Percentiles rank a stretch among this genome's conserved stretches.
phyloP scores from a whole-genome alignment of 2,329 filamentous ascomycete species.

The Penicillium sp. region DNA sequence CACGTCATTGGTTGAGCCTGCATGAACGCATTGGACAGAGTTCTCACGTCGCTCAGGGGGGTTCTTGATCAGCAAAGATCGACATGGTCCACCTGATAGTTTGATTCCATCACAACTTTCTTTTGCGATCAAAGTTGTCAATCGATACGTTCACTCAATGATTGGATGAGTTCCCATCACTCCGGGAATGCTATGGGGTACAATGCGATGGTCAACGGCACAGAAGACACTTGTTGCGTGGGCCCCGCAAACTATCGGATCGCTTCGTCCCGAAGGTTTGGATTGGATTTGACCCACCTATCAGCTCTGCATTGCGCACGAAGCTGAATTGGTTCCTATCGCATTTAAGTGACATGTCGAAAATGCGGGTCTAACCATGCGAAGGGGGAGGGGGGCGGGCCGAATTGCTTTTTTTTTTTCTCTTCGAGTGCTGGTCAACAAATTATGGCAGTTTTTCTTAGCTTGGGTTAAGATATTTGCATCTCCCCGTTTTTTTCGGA shows the following conservation, averaged over 20 bases:
- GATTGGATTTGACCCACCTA: constrained; percentile 17
- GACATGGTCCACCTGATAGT: constrained; percentile 7
- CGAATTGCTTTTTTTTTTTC: constrained; percentile 11
- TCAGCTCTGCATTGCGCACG: constrained; percentile 9
- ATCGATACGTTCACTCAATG: neutral
- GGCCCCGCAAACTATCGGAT: constrained; percentile 22
- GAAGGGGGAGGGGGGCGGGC: constrained; percentile 14
- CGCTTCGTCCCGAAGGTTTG: constrained; percentile 15
- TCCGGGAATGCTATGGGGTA: neutral
- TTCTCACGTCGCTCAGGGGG: constrained; percentile 11
- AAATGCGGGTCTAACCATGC: constrained; percentile 13
- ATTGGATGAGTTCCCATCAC: neutral
- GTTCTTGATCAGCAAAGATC: constrained; percentile 11
- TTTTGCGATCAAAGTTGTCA: neutral
- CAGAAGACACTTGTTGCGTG: neutral
- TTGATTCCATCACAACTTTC: constrained; percentile 4
- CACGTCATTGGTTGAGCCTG: constrained; percentile 6
- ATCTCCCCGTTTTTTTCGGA: neutral
- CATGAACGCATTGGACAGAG: constrained; percentile 7
- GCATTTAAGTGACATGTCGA: constrained; percentile 30
- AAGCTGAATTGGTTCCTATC: constrained; percentile 7
- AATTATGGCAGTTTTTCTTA: constrained; percentile 2
- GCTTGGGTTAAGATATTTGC: constrained; percentile 7
- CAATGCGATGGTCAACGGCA: neutral
- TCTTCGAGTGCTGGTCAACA: constrained; percentile 2